A percentile compares a stretch with the other conserved stretches of the same genome.
Evolutionary conservation across 2,329 filamentous ascomycete species (phyloP).

Genomic region (Polytolypa hystricis): DNA sequence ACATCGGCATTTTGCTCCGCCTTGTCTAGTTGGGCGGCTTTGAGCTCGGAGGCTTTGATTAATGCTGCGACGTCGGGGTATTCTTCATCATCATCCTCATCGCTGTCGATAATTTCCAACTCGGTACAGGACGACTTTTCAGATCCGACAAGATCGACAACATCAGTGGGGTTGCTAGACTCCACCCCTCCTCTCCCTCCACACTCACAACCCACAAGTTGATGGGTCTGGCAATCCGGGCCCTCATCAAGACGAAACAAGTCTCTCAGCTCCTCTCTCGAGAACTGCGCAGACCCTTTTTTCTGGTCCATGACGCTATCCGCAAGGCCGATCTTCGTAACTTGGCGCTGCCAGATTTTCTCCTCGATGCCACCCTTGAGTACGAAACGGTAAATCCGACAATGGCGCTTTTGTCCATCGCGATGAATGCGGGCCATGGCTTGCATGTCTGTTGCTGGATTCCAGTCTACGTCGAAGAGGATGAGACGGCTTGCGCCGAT

Average conservation of each 20-base stretch:
- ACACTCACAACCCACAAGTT: slow-evolving; percentile 53
- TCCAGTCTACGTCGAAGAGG: slow-evolving; percentile 67
- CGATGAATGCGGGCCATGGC: slow-evolving; percentile 66
- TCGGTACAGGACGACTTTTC: slow-evolving; percentile 6
- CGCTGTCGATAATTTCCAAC: slow-evolving; percentile 9
- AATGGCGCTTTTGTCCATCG: slow-evolving; percentile 57
- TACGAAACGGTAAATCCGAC: slow-evolving; percentile 58
- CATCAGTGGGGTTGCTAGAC: background rate
- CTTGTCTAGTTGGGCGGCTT: slow-evolving; percentile 18
- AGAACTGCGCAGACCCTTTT: slow-evolving; percentile 48
- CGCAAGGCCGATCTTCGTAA: slow-evolving; percentile 59
- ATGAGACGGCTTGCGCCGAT: slow-evolving; percentile 59
- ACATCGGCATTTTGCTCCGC: slow-evolving; percentile 17
- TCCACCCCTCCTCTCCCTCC: slow-evolving; percentile 39
- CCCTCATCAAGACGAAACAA: slow-evolving; percentile 55
- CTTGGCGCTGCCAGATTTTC: slow-evolving; percentile 63
- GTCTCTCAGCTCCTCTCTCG: slow-evolving; percentile 53
- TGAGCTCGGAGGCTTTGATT: slow-evolving; percentile 31
- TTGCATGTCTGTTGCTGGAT: slow-evolving; percentile 61
- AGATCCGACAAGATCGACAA: slow-evolving; percentile 3
- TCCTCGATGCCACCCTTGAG: slow-evolving; percentile 60
- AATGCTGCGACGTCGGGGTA: slow-evolving; percentile 22
- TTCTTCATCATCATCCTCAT: slow-evolving; percentile 13
- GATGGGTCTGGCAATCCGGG: slow-evolving; percentile 55
- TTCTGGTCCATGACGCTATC: slow-evolving; percentile 62